Conservation (phyloP, 2,329 filamentous ascomycete genomes). For the Capronia coronata region DNA sequence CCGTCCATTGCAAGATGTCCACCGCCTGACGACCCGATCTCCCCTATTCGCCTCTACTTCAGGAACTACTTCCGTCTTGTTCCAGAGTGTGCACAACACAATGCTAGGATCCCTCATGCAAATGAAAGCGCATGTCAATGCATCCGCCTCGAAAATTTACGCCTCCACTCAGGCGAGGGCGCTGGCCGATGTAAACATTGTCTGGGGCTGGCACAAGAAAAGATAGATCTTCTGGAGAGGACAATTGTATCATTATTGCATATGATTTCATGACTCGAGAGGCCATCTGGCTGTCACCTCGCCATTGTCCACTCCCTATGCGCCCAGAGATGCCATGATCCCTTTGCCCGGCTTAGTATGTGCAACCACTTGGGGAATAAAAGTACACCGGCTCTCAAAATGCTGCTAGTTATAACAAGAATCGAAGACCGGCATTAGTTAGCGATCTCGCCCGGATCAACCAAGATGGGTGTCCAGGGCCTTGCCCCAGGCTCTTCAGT, state of each 20-base stretch:
- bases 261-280: constrained; percentile 1
- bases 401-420: constrained; percentile 3
- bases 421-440: constrained; percentile 33
- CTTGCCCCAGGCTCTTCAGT: constrained; percentile 56
- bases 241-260: constrained; percentile 2
- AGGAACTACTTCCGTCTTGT: too few species aligned
- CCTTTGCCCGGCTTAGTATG: constrained; percentile 1
- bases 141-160: too few species aligned
- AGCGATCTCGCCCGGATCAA: constrained; percentile 67
- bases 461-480: constrained; percentile 60
- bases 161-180: too few species aligned
- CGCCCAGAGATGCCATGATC: constrained; percentile 12
- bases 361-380: constrained; percentile 10
- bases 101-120: too few species aligned
- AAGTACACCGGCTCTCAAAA: constrained; percentile 10
- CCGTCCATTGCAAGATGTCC: too few species aligned
- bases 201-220: background rate
- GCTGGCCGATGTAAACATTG: too few species aligned
- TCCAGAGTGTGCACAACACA: too few species aligned
- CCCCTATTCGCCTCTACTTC: too few species aligned
- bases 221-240: background rate
- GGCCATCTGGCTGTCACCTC: background rate
- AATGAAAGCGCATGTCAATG: too few species aligned
- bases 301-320: background rate
- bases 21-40: too few species aligned